Base-by-base conservation (phyloP, 768 basidiomycete genomes). In the Suillus fuscotomentosus region DNA sequence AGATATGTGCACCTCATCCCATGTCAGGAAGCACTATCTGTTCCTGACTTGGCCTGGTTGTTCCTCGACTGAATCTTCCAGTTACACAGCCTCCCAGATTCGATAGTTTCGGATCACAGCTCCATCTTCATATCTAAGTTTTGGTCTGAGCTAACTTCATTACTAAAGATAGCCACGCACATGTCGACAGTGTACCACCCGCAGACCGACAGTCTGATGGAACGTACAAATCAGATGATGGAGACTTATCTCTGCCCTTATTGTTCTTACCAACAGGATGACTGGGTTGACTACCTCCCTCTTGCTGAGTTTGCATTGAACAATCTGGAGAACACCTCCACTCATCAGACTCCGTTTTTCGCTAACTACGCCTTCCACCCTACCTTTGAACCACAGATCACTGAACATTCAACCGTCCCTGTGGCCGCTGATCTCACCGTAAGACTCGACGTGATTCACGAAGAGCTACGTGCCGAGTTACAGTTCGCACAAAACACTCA, bases 171-270 rank as follows among this genome's bases (percentile, higher is more conserved):
- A 22, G 39, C 72, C 7, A 38, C 60, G 9, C 14, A 62, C 39
- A 70, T 70, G 3, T 79, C 76, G 3, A 81, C 80, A 0, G 78
- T 79, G 0, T 84, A 79, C 64, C 83, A 84, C 55, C 82, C 81
- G 0, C 75, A 83, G 67, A 77, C 79, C 4, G 77, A 83, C 60
- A 74, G 77, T 60, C 75, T 72, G 36, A 79, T 78, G 0, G 79
- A 81, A 68, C 65, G 75, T 20, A 71, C 69, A 22, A 82, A 80
- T 60, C 75, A 80, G 65, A 74, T 71, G 4, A 69, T 82, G 10
- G 78, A 81, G 59, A 67, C 72, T 0, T 80, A 80, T 62, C 71
- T 84, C 10, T 73, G 73, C 13, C 65, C 72, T 38, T 81, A 76
- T 56, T 68, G 62, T 60, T 75, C 70, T 0, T 79, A 78, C 47